A percentile compares a stretch with the other conserved stretches of the same genome.
Conservation (phyloP, 257 asterid genomes). For the Cynanchum wilfordii region DNA sequence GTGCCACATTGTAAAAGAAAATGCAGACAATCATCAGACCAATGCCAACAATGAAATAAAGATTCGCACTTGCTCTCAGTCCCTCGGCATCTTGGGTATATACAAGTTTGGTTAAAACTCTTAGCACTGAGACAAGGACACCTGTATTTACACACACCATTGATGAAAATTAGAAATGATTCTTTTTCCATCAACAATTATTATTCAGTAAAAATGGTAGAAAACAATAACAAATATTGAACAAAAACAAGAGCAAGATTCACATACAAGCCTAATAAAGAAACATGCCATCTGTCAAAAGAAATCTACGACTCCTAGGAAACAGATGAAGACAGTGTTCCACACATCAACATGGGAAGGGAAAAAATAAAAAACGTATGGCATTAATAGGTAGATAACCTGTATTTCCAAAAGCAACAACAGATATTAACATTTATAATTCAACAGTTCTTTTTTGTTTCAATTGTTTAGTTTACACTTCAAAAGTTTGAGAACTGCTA, state of each 20-base stretch:
- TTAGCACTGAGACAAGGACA: constrained; percentile 72
- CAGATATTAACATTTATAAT: no score
- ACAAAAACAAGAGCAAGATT: background rate
- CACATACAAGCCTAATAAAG: background rate
- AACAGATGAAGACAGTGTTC: background rate
- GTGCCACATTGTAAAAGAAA: constrained; percentile 64
- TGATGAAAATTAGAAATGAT: background rate
- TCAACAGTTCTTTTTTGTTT: background rate
- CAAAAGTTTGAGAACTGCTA: background rate
- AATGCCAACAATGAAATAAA: constrained; percentile 76
- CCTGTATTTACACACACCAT: constrained; percentile 40
- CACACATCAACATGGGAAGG: background rate
- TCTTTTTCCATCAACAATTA: background rate
- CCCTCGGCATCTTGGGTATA: constrained; percentile 80
- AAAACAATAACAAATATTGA: background rate
- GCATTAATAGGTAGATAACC: no score
- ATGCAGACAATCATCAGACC: constrained; percentile 63
- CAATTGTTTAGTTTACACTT: background rate
- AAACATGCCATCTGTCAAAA: background rate
- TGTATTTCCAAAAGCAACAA: no score
- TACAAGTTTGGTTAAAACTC: constrained; percentile 72
- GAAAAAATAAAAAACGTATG: background rate
- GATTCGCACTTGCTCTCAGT: constrained; percentile 83
- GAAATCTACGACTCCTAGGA: background rate
- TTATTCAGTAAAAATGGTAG: no score